Percentiles rank a stretch among this genome's conserved stretches.
Conservation (phyloP, 495 filamentous ascomycete species). For the Hypoxylon perforatum region DNA sequence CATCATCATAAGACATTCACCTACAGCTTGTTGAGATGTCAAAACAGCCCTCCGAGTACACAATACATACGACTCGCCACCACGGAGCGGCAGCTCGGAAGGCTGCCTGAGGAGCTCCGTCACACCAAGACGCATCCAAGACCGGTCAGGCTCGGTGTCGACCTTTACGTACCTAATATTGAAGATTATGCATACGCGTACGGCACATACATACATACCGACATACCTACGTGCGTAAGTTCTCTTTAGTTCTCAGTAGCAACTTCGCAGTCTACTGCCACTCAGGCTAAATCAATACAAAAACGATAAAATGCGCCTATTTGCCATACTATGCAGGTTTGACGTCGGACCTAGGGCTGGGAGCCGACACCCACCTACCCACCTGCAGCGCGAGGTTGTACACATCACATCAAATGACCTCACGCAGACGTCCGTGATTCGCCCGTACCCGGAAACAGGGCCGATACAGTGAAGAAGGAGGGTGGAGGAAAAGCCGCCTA, state of each 20-base stretch:
- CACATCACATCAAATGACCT: slow-evolving; percentile 33
- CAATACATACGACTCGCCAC: too few relatives aligned
- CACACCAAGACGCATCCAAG: too few relatives aligned
- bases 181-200: background rate
- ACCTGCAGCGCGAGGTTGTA: slow-evolving; percentile 24
- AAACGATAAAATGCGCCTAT: slow-evolving; percentile 2
- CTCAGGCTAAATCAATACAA: slow-evolving; percentile 5
- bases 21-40: too few relatives aligned
- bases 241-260: too few relatives aligned
- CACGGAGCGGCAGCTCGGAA: too few relatives aligned
- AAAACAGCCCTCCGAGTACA: too few relatives aligned
- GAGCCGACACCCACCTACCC: too few relatives aligned
- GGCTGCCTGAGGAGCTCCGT: too few relatives aligned
- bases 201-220: background rate
- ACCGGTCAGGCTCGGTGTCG: too few relatives aligned
- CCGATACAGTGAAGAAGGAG: slow-evolving; percentile 12
- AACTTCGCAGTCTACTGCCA: background rate
- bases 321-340: slow-evolving; percentile 18
- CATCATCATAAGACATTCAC: too few relatives aligned
- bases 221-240: too few relatives aligned
- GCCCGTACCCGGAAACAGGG: slow-evolving; percentile 6
- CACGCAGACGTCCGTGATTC: slow-evolving; percentile 1
- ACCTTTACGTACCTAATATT: too few relatives aligned
- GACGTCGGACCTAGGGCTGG: slow-evolving; percentile 5
- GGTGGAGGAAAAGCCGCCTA: background rate